phyloP scores from a whole-genome alignment of 495 filamentous ascomycete species.

The Neurospora tetraspora region DNA sequence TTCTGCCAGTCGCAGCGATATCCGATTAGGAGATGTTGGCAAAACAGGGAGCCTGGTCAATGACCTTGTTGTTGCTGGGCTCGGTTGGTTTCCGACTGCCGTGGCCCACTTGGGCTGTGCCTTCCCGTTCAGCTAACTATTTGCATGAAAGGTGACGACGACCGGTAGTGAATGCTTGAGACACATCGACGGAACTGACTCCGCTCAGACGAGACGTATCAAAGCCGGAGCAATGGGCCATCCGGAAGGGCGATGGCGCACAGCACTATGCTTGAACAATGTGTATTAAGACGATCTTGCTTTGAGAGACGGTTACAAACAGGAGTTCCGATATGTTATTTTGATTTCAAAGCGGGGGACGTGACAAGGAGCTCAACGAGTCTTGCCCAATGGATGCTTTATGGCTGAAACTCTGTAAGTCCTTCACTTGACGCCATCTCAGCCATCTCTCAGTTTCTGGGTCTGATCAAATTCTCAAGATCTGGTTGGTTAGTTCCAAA shows the following conservation, averaged over 20 bases:
- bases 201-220: not conserved
- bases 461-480: not conserved
- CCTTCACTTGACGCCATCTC: not conserved
- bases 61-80: not conserved
- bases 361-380: not conserved
- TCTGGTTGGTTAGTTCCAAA: not conserved
- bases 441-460: not conserved
- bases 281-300: not conserved
- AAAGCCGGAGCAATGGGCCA: not conserved
- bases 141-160: not conserved
- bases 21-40: not conserved
- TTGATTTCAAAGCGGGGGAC: not conserved
- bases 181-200: not conserved
- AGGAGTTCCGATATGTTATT: not conserved
- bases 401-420: not conserved
- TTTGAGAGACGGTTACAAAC: not conserved
- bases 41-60: not conserved
- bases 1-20: not conserved
- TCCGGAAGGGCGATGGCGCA: not conserved
- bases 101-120: not conserved
- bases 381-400: not conserved
- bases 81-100: not conserved
- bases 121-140: not conserved
- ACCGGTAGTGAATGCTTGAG: not conserved
- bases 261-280: not conserved